Conservation (phyloP, 768 basidiomycete genomes). For the Lactifluus volemus region DNA sequence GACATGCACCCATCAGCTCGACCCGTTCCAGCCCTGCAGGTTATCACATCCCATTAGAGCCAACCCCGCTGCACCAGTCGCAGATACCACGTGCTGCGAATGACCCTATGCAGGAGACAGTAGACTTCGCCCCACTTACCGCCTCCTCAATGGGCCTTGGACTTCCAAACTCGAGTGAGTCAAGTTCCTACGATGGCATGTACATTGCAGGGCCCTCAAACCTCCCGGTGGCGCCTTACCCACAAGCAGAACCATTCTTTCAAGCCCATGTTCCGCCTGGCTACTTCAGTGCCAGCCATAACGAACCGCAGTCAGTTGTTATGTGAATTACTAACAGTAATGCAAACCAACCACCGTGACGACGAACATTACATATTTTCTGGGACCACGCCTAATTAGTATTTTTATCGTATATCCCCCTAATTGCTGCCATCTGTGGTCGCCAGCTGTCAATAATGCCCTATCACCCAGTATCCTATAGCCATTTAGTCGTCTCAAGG, state of each 20-base stretch:
- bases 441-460: constrained; percentile 8
- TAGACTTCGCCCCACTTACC: not conserved
- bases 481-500: constrained; percentile 1
- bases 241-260: constrained; percentile 4
- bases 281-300: constrained; percentile 10
- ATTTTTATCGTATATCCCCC: not conserved
- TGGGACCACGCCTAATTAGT: constrained; percentile 5
- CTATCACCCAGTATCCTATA: constrained; percentile 4
- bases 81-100: constrained; percentile 20
- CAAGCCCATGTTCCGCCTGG: not conserved
- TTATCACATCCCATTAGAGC: constrained; percentile 43
- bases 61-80: constrained; percentile 15
- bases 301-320: constrained; percentile 18
- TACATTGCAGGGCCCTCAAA: constrained; percentile 26
- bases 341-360: not conserved
- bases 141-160: constrained; percentile 14
- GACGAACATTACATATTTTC: constrained; percentile 10
- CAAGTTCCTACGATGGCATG: constrained; percentile 20
- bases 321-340: constrained; percentile 16
- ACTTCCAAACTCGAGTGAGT: constrained; percentile 5
- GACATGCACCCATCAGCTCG: constrained; percentile 21
- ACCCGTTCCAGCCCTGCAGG: constrained; percentile 32
- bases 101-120: constrained; percentile 4
- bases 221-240: constrained; percentile 4
- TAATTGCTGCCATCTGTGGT: constrained; percentile 13